Evolutionary conservation across 148 eudicot genomes (phyloP), one percentile per base, ranked within the genome.

Genomic region (Polygonum aviculare): DNA sequence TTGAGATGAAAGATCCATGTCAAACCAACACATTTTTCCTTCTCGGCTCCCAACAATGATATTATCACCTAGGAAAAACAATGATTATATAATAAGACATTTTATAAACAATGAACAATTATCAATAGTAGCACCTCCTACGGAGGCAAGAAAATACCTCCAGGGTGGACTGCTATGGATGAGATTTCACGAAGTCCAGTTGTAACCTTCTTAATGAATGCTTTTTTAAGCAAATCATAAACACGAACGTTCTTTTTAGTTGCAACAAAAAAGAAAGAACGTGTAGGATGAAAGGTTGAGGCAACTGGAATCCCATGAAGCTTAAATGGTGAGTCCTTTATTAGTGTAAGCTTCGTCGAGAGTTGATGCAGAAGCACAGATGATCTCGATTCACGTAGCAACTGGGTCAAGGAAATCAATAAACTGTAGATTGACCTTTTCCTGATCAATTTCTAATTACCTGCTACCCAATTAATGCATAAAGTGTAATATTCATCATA

Each of bases 1-100:
- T 26, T 78, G 84, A 57, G 97, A 85, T 70, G 92, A 86, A 60
- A 90, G 96, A 83, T 96, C 99, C 99, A 96, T 91, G 85, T 96
- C 99, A 91, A 96, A 93, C 99, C 99, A 96, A 78, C 97, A 88
- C 77, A 90, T 72, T 79, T 96, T 96, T 72, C 99, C 99, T 74
- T 96, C 98, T 84, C 83, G 88, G 88, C 98, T 93, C 50, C 99
- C 99, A 60, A 93, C 94, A 81, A 96, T 90, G 60, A 91, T 79
- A 87, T 96, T 96, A 82, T 96, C 99, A 77, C 99, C 99, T 96
- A 85, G 9, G 69, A 3, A 8, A 52, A 48, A 2, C n/a, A 55
- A 45, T 33, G 50, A 78, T 31, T 15, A 67, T 22, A 60, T 35
- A 49, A 55, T 48, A 72, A 48, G 59, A 26, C 52, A 12, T 2